These are phyloP conservation scores for Uronychia binucleata DNA, from an alignment of 73 alveolate genomes.

Conservation along the genomic window DNA sequence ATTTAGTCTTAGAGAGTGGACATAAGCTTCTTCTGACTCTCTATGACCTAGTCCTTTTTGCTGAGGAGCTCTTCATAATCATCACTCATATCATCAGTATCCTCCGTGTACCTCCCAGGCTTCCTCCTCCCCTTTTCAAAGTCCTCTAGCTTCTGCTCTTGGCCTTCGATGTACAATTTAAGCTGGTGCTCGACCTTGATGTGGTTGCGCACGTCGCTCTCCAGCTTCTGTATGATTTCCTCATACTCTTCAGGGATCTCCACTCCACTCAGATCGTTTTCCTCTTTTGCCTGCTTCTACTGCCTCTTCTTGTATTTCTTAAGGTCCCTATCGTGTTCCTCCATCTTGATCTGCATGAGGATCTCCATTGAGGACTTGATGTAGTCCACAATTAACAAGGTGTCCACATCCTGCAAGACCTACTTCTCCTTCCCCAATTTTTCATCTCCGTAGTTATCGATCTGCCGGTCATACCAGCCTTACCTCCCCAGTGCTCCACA, in stretches of 20 bases:
- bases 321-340: neutral
- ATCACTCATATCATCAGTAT: neutral
- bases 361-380: conserved; percentile 12
- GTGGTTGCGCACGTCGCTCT: conserved; percentile 35
- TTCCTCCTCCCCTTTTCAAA: conserved; percentile 22
- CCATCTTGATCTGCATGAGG: conserved; percentile 8
- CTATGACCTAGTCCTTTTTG: neutral
- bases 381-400: conserved; percentile 5
- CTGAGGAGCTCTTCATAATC: neutral
- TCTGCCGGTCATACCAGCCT: too few species aligned
- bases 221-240: conserved; percentile 28
- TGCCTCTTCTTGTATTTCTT: neutral
- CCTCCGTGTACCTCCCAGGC: neutral
- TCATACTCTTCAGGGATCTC: conserved; percentile 31
- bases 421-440: conserved; percentile 3
- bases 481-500: too few species aligned
- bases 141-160: conserved; percentile 24
- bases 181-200: conserved; percentile 45
- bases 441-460: conserved; percentile 11
- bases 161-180: conserved; percentile 33
- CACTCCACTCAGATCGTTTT: neutral
- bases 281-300: neutral
- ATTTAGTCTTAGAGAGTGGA: too few species aligned
- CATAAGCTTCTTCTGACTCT: neutral
- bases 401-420: neutral